Evolutionary conservation across 2,329 filamentous ascomycete genomes (phyloP), one percentile per base, ranked within the genome.

Genomic region (Ophiostoma ips): DNA sequence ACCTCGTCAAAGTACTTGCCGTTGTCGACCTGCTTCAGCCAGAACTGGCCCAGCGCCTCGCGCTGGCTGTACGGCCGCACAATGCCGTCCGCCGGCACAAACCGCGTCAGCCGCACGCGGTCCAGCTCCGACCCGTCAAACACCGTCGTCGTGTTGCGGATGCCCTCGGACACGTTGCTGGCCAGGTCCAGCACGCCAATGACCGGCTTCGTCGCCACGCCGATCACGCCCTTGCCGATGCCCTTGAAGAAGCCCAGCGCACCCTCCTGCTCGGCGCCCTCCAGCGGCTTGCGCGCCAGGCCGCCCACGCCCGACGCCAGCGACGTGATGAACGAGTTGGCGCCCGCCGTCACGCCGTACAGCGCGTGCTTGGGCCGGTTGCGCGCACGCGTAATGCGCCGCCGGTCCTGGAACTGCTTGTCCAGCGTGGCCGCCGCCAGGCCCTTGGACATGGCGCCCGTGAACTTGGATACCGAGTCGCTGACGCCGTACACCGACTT

Each of bases 401-500:
- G 83, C 53, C 90, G 83, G 64, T 96, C 89, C 64, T 98, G 94
- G 70, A 96, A 98, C 63, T 98, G 90, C 66, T 98, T 96, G 70
- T 98, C 92, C 56, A 98, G 77, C 5, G 90, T 95, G 16, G 92
- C 92, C 33, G 89, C 92, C 2, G 92, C 88, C 45, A 98, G 78
- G 53, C 92, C 92, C 68, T 98, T 98, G 58, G 89, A 94, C 66
- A 98, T 84, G 64, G 87, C 94, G 49, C 94, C 94, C 1, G 94
- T 98, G 63, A 96, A 86, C 63, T 98, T 98, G 58, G 89, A 92
- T 69, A 98, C 89, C 61, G 87, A 95, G 70, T 98, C 94, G 1
- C 85, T 94, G 63, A 98, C 86, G 43, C 92, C 94, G 65, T 95
- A 98, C 11, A 98, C 90, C 0, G 88, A 94, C 68, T 98, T 98